Evolutionary conservation across 176 grass and related monocot species (phyloP).

Genomic region (Ananas comosus): DNA sequence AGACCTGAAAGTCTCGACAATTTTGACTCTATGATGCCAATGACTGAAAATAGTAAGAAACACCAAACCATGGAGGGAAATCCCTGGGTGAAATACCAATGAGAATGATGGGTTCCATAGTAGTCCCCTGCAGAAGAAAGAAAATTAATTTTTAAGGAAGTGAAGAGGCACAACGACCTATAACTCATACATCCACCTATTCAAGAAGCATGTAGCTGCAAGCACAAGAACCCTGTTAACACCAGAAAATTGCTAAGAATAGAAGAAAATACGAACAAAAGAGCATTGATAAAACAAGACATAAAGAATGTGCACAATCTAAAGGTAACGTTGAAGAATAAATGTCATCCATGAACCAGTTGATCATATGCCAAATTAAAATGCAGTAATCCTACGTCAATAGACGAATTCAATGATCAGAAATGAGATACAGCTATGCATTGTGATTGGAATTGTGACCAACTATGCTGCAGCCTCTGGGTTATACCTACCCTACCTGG

Average conservation of each 20-base stretch:
- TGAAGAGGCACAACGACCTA: constrained; percentile 46
- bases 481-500: constrained; percentile 61
- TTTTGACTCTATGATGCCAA: constrained; percentile 50
- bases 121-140: constrained; percentile 87
- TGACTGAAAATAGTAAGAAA: constrained; percentile 59
- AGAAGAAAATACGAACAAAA: not conserved
- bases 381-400: too few species aligned
- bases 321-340: too few species aligned
- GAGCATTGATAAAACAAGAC: not conserved
- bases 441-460: too few species aligned
- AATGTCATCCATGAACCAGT: too few species aligned
- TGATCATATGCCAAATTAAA: too few species aligned
- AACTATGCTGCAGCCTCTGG: too few species aligned
- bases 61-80: constrained; percentile 72
- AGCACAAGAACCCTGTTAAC: constrained; percentile 66
- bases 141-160: constrained; percentile 91
- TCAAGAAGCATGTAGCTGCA: constrained; percentile 44
- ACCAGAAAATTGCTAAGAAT: not conserved
- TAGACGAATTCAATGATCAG: too few species aligned
- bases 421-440: too few species aligned
- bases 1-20: constrained; percentile 68
- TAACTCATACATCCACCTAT: constrained; percentile 75
- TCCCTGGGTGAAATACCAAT: constrained; percentile 89
- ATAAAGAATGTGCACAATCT: not conserved
- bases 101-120: constrained; percentile 76